Conservation (phyloP, 345 rosid genomes). For the Murraya paniculata region DNA sequence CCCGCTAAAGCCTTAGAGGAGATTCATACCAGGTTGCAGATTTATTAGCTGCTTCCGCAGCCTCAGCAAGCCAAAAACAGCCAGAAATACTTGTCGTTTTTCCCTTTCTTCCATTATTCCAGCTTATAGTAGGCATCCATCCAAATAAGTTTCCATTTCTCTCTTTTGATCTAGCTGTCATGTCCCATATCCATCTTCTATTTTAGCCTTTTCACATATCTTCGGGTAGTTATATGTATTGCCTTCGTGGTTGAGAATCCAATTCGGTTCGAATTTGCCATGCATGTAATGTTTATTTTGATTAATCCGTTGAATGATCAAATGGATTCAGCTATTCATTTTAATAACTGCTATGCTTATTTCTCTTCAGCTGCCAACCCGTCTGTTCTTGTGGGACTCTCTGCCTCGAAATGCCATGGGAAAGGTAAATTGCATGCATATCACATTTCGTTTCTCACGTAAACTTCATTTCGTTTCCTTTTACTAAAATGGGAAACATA, state of each 20-base stretch:
- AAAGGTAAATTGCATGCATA: slow-evolving; percentile 48
- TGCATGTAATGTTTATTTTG: background rate
- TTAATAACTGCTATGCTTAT: background rate
- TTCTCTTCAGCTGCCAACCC: slow-evolving; percentile 71
- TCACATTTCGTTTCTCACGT: background rate
- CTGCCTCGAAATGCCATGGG: slow-evolving; percentile 99
- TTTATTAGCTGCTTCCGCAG: slow-evolving; percentile 6
- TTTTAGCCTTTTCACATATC: background rate
- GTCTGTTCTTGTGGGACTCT: slow-evolving; percentile 75
- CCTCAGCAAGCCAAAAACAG: background rate
- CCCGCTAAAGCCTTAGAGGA: background rate
- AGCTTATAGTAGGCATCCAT: background rate
- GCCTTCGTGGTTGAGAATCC: background rate
- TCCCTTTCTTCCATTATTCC: background rate
- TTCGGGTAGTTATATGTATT: background rate
- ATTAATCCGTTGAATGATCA: background rate
- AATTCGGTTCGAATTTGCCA: background rate
- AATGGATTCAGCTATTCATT: background rate
- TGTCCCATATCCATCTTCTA: background rate
- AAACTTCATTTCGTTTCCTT: background rate
- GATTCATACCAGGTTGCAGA: background rate
- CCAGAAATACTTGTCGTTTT: background rate
- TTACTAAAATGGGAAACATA: background rate
- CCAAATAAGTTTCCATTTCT: background rate
- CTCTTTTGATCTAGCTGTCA: background rate